Evolutionary conservation across 2,329 filamentous ascomycete species (phyloP).

Genomic region (Pseudogymnoascus sp.): DNA sequence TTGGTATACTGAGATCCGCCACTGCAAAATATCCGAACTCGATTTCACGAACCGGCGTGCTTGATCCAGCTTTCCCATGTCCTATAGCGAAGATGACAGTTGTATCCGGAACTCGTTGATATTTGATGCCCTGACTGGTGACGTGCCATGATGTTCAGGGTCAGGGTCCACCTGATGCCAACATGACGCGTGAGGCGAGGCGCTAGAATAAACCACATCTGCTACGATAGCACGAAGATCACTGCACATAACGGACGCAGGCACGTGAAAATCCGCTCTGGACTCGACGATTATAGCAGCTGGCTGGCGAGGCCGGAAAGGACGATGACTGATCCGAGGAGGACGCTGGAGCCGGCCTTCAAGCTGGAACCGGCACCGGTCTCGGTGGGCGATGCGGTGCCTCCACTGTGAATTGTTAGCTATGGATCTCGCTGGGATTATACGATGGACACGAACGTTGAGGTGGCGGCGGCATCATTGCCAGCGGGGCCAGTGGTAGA

Average conservation of each 20-base stretch:
- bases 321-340: conserved; percentile 5
- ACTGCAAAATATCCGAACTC: background rate
- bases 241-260: background rate
- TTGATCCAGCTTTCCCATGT: background rate
- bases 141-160: background rate
- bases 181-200: background rate
- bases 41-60: background rate
- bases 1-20: background rate
- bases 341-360: conserved; percentile 1
- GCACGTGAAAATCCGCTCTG: background rate
- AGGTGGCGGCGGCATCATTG: conserved; percentile 10
- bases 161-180: background rate
- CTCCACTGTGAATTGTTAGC: background rate
- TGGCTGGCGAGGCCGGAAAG: conserved; percentile 11
- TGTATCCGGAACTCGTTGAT: background rate
- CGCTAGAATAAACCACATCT: background rate
- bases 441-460: conserved; percentile 9
- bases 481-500: conserved; percentile 12
- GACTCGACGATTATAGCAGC: background rate
- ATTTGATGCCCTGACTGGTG: background rate
- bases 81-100: background rate
- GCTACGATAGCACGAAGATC: background rate
- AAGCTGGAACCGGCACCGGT: conserved; percentile 8
- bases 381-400: background rate
- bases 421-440: background rate